A percentile compares a stretch with the other conserved stretches of the same genome.
Conservation (phyloP, 257 asterid genomes). For the Nicotiana benthamiana region DNA sequence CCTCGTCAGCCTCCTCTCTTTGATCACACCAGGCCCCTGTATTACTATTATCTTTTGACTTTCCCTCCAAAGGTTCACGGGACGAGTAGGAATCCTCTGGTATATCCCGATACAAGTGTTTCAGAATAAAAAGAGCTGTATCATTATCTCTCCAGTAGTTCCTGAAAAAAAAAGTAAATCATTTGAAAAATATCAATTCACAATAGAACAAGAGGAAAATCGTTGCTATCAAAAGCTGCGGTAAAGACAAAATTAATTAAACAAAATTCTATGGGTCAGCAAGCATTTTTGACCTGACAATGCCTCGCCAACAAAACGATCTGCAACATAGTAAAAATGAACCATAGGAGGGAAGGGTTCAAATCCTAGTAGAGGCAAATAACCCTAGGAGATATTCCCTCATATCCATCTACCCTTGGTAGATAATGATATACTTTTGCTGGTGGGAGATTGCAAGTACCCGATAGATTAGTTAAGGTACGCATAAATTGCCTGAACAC, state of each 20-base stretch:
- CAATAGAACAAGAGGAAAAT: background rate
- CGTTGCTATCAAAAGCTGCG: background rate
- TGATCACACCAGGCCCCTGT: slow-evolving; percentile 46
- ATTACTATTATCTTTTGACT: slow-evolving; percentile 26
- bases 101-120: slow-evolving; percentile 73
- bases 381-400: background rate
- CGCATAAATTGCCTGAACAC: background rate
- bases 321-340: background rate
- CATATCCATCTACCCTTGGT: background rate
- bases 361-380: background rate
- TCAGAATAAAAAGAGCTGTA: slow-evolving; percentile 87
- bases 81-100: slow-evolving; percentile 46
- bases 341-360: background rate
- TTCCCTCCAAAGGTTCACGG: slow-evolving; percentile 23
- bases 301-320: background rate
- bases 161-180: slow-evolving; percentile 27
- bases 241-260: background rate
- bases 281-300: background rate
- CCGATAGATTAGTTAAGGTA: background rate
- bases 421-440: background rate
- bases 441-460: background rate
- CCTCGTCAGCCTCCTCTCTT: slow-evolving; percentile 52
- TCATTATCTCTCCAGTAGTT: slow-evolving; percentile 94
- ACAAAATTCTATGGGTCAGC: background rate
- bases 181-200: background rate